Conservation (phyloP, 768 basidiomycete genomes). For the Tephrocybe rancida region DNA sequence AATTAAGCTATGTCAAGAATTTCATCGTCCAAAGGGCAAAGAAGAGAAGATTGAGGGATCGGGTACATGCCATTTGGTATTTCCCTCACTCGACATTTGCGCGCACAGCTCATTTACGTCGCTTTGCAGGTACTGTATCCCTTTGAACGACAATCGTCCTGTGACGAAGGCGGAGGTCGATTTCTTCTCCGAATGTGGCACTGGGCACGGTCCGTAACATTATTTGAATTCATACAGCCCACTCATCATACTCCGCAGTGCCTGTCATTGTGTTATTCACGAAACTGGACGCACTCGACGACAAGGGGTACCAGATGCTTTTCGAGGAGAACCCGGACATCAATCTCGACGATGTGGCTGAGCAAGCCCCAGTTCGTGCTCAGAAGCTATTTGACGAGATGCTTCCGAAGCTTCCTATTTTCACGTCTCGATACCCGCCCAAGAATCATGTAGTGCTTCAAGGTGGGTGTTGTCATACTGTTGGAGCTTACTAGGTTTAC, state of each 20-base stretch:
- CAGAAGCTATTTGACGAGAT: slow-evolving; percentile 9
- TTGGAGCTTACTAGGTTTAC: not conserved
- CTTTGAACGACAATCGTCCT: slow-evolving; percentile 11
- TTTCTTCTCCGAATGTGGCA: slow-evolving; percentile 16
- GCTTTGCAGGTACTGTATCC: slow-evolving; percentile 15
- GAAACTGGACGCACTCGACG: slow-evolving; percentile 16
- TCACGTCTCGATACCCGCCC: slow-evolving; percentile 9
- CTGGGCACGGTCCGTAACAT: slow-evolving; percentile 10
- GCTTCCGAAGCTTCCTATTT: slow-evolving; percentile 7
- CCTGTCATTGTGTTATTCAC: slow-evolving; percentile 17
- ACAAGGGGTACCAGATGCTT: slow-evolving; percentile 4
- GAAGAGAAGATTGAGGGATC: slow-evolving; percentile 8
- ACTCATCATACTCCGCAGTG: not conserved
- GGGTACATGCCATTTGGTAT: slow-evolving; percentile 19
- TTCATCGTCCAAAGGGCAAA: slow-evolving; percentile 10
- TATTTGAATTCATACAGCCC: not conserved
- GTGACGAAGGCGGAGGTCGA: slow-evolving; percentile 9
- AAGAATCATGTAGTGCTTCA: slow-evolving; percentile 7
- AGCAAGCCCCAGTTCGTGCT: slow-evolving; percentile 1
- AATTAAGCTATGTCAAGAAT: slow-evolving; percentile 6
- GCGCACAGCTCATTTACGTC: not conserved
- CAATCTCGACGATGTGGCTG: not conserved
- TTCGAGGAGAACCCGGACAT: slow-evolving; percentile 9
- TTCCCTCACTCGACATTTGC: too few relatives aligned
- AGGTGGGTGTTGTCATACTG: not conserved